Conservation (phyloP, 441 rosid genomes). For the Aleurites moluccanus region DNA sequence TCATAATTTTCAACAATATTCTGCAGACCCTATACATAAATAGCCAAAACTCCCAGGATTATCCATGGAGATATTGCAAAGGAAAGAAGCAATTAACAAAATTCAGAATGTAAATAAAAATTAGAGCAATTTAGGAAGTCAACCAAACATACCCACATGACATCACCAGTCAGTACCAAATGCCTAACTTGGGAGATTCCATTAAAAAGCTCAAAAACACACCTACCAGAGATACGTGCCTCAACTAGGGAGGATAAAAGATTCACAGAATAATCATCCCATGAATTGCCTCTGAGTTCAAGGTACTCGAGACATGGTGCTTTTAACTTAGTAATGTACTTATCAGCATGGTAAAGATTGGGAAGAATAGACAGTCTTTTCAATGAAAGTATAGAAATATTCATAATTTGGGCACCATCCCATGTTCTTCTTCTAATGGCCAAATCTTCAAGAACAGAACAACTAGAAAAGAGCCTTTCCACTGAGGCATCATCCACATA, state of each 20-base stretch:
- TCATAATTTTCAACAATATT: neutral
- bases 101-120: neutral
- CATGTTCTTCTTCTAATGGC: neutral
- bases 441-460: slow-evolving; percentile 11
- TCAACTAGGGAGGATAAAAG: neutral
- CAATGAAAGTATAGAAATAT: neutral
- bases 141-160: slow-evolving; percentile 9
- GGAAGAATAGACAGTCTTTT: neutral
- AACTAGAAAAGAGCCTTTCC: slow-evolving; percentile 10
- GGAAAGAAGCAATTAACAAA: neutral
- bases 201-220: neutral
- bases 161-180: neutral
- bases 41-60: neutral
- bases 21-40: neutral
- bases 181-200: slow-evolving; percentile 3
- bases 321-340: neutral
- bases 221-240: neutral
- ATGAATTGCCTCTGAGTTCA: neutral
- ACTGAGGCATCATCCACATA: slow-evolving; percentile 1
- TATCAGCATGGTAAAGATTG: neutral
- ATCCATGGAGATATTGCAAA: neutral
- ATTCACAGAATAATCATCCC: neutral
- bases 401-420: slow-evolving; percentile 3
- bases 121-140: neutral
- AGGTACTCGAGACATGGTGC: slow-evolving; percentile 7